Evolutionary conservation across 2,329 filamentous ascomycete species (phyloP), one percentile per base, ranked within the genome.

Genomic region (Colletotrichum plurivorum): DNA sequence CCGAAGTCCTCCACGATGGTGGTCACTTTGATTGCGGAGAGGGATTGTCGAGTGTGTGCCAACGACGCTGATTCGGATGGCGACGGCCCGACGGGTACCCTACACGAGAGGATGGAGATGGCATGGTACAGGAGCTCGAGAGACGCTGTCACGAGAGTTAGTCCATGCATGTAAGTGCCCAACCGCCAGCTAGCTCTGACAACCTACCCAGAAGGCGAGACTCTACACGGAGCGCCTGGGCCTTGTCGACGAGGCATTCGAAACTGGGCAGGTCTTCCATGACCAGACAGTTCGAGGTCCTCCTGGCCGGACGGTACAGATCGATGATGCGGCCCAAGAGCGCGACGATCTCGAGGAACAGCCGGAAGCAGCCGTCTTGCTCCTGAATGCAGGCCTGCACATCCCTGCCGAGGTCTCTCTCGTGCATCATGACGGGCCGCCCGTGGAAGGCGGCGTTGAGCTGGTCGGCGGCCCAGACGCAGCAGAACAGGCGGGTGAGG

Each of bases 361-460:
- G 65, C 12, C 71, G 71, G 53, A 75, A 75, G n/a, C 72, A 67
- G 12, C 70, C 60, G 15, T 66, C 67, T 36, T 75, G 73, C 39
- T 74, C 70, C 15, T 60, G 62, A 1, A 72, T 64, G 15, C 73
- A 74, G 10, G 70, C 70, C 27, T 65, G 55, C 36, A 75, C 69
- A 46, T 72, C 70, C 13, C 58, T 70, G n/a, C 73, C 73, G 48
- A 72, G 58, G 48, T 75, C 73, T 31, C 71, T 57, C 39, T 73
- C 67, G 58, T 75, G 73, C 31, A 74, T 73, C 31, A 74, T 60
- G 15, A 74, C 67, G 22, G 73, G 73, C n/a, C 73, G 67, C 2
- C 73, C 73, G 36, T 75, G 74, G 6, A 67, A 73, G 6, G 72
- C 71, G 8, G 73, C 73, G 27, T 72, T 74, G 18, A 75, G 69